A percentile compares a stretch with the other conserved stretches of the same genome.
Conservation (phyloP, 768 basidiomycete genomes). For the Macrolepiota albuminosa region DNA sequence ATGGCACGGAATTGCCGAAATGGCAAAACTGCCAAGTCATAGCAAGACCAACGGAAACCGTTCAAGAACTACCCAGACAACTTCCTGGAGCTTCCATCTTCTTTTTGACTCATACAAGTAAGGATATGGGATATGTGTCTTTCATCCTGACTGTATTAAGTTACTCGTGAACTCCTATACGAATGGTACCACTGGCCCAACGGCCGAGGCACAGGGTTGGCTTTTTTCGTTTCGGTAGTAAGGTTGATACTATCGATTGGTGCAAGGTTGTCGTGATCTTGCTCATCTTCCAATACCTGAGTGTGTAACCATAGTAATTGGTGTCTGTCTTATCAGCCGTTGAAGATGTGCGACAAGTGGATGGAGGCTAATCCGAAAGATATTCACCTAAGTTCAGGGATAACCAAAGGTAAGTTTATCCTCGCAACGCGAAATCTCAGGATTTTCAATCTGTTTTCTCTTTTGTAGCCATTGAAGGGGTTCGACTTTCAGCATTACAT, state of each 20-base stretch:
- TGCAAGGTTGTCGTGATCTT: background rate
- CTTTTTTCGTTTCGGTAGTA: background rate
- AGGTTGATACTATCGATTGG: background rate
- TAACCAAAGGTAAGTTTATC: background rate
- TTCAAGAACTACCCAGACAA: conserved; percentile 37
- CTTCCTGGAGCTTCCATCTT: conserved; percentile 58
- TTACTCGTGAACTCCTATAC: background rate
- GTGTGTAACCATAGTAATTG: background rate
- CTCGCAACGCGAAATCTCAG: background rate
- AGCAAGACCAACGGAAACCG: conserved; percentile 36
- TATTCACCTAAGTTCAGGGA: conserved; percentile 23
- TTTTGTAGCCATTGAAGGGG: background rate
- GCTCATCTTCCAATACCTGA: background rate
- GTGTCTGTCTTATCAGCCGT: conserved; percentile 30
- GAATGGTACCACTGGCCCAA: background rate
- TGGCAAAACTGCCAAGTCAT: conserved; percentile 18
- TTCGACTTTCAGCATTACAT: background rate
- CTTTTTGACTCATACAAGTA: conserved; percentile 59
- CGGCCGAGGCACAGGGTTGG: background rate
- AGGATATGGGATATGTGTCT: conserved; percentile 1
- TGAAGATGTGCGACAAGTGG: conserved; percentile 56
- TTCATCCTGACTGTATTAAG: background rate
- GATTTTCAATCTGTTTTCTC: background rate
- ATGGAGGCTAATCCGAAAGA: conserved; percentile 51
- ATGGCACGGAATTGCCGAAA: no score